A percentile compares a stretch with the other conserved stretches of the same genome.
Evolutionary conservation across 768 basidiomycete genomes (phyloP).

Genomic region (Coprinopsis sp.): DNA sequence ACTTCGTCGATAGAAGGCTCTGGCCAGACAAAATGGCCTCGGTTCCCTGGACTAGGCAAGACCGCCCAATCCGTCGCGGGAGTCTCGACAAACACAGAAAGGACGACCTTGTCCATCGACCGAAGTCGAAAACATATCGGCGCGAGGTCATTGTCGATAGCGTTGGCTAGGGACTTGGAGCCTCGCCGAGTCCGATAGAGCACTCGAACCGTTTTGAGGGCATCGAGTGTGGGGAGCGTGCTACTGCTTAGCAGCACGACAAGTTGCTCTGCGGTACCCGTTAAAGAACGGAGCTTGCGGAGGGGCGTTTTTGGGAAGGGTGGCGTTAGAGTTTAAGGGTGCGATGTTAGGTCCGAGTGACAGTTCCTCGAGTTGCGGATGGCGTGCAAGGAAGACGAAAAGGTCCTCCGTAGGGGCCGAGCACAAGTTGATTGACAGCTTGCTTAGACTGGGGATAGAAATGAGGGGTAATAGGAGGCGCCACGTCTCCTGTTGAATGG

Average conservation of each 20-base stretch:
- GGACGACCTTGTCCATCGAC: neutral
- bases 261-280: slow-evolving; percentile 10
- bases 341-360: slow-evolving; percentile 12
- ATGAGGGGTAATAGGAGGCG: slow-evolving; percentile 18
- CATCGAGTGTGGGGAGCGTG: neutral
- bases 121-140: slow-evolving; percentile 8
- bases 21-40: neutral
- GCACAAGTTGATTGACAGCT: slow-evolving; percentile 19
- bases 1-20: neutral
- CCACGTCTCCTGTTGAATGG: slow-evolving; percentile 14
- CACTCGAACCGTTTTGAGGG: slow-evolving; percentile 3
- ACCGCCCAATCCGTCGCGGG: slow-evolving; percentile 6
- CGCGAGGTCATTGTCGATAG: slow-evolving; percentile 8
- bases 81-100: neutral
- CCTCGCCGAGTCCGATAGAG: slow-evolving; percentile 3
- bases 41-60: neutral
- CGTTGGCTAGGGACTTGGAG: slow-evolving; percentile 2
- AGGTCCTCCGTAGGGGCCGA: slow-evolving; percentile 10
- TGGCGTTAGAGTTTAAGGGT: neutral
- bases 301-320: slow-evolving; percentile 4
- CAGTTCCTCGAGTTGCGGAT: slow-evolving; percentile 11
- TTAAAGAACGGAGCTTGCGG: slow-evolving; percentile 4
- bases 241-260: slow-evolving; percentile 4
- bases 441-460: slow-evolving; percentile 17
- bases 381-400: slow-evolving; percentile 16